These are phyloP conservation scores for Solanum chilense DNA, from an alignment of 257 asterid species.

Conservation along the genomic window DNA sequence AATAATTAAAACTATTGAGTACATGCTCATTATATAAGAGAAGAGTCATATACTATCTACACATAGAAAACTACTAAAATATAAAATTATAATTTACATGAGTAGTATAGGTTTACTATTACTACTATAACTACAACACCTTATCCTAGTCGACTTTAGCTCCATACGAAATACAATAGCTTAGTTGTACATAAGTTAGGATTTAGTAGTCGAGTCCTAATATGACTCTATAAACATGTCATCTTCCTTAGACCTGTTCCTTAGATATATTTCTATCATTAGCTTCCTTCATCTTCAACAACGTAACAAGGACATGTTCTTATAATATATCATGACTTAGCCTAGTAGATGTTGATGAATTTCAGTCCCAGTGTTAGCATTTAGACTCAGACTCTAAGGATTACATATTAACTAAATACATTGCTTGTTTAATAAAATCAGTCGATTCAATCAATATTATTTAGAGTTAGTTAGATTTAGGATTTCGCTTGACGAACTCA, in stretches of 20 bases:
- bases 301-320: not conserved
- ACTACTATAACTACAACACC: not conserved
- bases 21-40: not conserved
- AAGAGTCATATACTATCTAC: not conserved
- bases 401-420: not conserved
- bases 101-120: not conserved
- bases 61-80: not conserved
- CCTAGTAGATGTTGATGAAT: not conserved
- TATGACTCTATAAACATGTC: not conserved
- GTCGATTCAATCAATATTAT: not conserved
- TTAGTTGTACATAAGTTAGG: not conserved
- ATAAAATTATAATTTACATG: not conserved
- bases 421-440: not conserved
- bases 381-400: not conserved
- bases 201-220: not conserved
- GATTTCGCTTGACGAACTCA: not conserved
- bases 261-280: not conserved
- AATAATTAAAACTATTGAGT: not conserved
- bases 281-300: not conserved
- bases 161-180: not conserved
- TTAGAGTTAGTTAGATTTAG: not conserved
- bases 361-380: not conserved
- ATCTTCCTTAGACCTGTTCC: no score
- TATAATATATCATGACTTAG: not conserved
- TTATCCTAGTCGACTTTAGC: not conserved